These are phyloP conservation scores for Austroboletus niveus DNA, from an alignment of 1,284 basidiomycete genomes.

Conservation along the genomic window DNA sequence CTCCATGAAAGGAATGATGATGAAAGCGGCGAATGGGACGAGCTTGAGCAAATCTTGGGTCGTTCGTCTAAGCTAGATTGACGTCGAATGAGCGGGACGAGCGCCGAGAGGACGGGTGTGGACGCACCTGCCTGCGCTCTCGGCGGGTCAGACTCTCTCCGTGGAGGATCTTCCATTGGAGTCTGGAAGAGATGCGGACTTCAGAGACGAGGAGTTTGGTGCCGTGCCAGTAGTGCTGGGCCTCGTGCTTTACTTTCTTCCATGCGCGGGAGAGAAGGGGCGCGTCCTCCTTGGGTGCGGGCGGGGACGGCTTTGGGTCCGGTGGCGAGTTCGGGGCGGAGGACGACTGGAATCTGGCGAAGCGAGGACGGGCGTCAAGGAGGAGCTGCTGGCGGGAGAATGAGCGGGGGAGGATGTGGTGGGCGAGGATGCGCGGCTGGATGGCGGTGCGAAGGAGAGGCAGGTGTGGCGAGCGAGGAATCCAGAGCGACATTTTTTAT, in stretches of 20 bases:
- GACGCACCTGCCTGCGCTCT: constrained; percentile 87
- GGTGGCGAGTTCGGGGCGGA: constrained; percentile 8
- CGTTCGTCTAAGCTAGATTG: constrained; percentile 78
- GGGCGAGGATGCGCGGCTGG: too few relatives aligned
- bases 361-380: too few relatives aligned
- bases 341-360: too few relatives aligned
- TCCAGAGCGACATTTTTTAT: too few relatives aligned
- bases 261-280: constrained; percentile 67
- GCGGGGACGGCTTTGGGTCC: constrained; percentile 48
- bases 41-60: constrained; percentile 91
- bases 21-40: constrained; percentile 93
- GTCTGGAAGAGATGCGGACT: constrained; percentile 84
- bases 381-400: too few relatives aligned
- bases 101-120: background rate
- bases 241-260: constrained; percentile 96
- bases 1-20: constrained; percentile 98
- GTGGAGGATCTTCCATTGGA: constrained; percentile 91
- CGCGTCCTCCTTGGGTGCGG: constrained; percentile 51
- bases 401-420: too few relatives aligned
- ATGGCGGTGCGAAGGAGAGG: too few relatives aligned
- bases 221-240: constrained; percentile 96
- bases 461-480: too few relatives aligned
- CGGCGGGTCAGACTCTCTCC: constrained; percentile 90
- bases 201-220: constrained; percentile 94
- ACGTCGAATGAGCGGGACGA: constrained; percentile 3